A percentile compares a stretch with the other conserved stretches of the same genome.
Conservation (phyloP, 1,139 yeast species). For the Pichia sp. region DNA sequence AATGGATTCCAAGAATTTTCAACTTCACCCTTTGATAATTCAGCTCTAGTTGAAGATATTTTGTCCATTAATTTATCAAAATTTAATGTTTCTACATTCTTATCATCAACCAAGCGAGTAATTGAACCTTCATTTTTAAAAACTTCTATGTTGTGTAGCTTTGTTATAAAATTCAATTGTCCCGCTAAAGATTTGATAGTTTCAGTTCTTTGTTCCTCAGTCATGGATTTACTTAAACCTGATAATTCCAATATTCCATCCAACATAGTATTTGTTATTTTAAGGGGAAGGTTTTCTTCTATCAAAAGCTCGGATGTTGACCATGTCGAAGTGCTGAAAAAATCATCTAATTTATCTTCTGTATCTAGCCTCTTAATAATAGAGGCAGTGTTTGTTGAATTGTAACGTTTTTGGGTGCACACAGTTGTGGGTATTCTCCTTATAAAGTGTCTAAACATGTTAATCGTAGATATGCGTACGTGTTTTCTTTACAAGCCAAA, state of each 20-base stretch:
- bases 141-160: slow-evolving; percentile 18
- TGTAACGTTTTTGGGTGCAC: background rate
- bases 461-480: too few relatives aligned
- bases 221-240: slow-evolving; percentile 23
- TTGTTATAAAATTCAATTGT: slow-evolving; percentile 27
- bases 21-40: slow-evolving; percentile 32
- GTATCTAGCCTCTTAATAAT: slow-evolving; percentile 7
- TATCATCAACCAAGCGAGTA: slow-evolving; percentile 21
- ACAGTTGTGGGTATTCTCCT: too few relatives aligned
- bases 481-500: too few relatives aligned
- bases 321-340: slow-evolving; percentile 20
- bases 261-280: slow-evolving; percentile 17
- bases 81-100: slow-evolving; percentile 18
- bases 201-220: slow-evolving; percentile 10
- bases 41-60: slow-evolving; percentile 22
- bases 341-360: slow-evolving; percentile 9
- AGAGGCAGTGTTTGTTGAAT: background rate
- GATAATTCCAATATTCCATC: slow-evolving; percentile 24
- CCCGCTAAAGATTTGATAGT: slow-evolving; percentile 20
- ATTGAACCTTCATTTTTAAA: background rate
- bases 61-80: slow-evolving; percentile 28
- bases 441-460: too few relatives aligned
- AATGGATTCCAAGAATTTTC: slow-evolving; percentile 36
- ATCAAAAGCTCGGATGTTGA: slow-evolving; percentile 15
- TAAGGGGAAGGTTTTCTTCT: background rate